Conservation (phyloP, 257 asterid genomes). For the Prunella vulgaris region DNA sequence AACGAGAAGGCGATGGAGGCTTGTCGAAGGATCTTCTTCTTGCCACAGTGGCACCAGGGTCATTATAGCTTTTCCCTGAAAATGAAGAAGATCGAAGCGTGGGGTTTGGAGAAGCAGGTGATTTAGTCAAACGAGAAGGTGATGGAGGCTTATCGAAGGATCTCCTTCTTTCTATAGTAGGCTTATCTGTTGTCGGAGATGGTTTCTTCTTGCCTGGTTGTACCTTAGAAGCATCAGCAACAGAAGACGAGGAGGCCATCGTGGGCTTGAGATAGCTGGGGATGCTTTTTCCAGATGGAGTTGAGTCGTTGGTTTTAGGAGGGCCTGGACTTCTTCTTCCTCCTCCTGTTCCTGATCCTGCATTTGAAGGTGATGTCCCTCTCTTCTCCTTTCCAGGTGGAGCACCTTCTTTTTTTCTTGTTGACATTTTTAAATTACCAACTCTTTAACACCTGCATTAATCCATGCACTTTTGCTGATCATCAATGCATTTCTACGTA, state of each 20-base stretch:
- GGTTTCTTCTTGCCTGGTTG: constrained; percentile 29
- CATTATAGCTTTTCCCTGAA: constrained; percentile 12
- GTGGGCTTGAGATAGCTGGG: constrained; percentile 64
- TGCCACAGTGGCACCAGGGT: constrained; percentile 15
- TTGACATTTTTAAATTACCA: constrained; percentile 35
- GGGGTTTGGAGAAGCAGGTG: constrained; percentile 39
- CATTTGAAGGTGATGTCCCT: constrained; percentile 40
- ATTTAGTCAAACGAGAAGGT: constrained; percentile 26
- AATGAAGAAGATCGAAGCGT: constrained; percentile 45
- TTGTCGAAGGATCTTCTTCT: constrained; percentile 59
- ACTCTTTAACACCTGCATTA: constrained; percentile 24
- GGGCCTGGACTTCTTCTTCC: constrained; percentile 21
- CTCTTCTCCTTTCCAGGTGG: constrained; percentile 49
- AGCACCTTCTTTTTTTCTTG: constrained; percentile 37
- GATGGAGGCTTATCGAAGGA: constrained; percentile 59
- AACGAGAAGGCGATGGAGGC: constrained; percentile 39
- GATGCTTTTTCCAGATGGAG: constrained; percentile 23
- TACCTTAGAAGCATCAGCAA: constrained; percentile 21
- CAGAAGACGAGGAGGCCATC: constrained; percentile 21
- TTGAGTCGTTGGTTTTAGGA: constrained; percentile 21
- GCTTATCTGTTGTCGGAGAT: not conserved
- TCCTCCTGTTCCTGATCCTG: constrained; percentile 14
- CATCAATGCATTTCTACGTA: not conserved
- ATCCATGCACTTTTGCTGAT: not conserved
- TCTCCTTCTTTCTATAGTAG: constrained; percentile 37